Conservation (phyloP, 495 filamentous ascomycete genomes). For the Pyrenula massariospora region DNA sequence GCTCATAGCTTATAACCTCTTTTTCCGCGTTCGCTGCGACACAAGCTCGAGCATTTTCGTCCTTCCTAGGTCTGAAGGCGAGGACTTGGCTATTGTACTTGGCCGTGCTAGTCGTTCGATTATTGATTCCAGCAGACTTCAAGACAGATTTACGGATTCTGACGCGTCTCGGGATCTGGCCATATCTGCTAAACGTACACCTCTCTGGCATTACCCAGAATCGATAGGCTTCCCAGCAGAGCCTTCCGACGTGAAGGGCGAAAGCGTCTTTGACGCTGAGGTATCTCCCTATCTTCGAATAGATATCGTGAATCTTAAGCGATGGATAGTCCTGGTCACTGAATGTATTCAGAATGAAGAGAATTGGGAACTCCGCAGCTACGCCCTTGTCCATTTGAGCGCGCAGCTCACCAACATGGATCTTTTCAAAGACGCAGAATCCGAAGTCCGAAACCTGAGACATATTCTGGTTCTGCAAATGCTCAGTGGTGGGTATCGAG, state of each 20-base stretch:
- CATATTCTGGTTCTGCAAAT: slow-evolving; percentile 71
- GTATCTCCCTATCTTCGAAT: slow-evolving; percentile 8
- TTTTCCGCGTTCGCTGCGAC: slow-evolving; percentile 77
- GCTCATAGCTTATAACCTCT: slow-evolving; percentile 67
- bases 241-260: slow-evolving; percentile 33
- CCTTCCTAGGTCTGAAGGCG: slow-evolving; percentile 50
- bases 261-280: slow-evolving; percentile 23
- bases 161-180: slow-evolving; percentile 12
- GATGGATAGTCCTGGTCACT: slow-evolving; percentile 69
- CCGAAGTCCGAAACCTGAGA: slow-evolving; percentile 66
- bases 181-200: slow-evolving; percentile 29
- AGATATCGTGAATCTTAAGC: slow-evolving; percentile 46
- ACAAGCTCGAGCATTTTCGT: slow-evolving; percentile 61
- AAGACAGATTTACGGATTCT: slow-evolving; percentile 12
- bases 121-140: slow-evolving; percentile 12
- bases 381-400: slow-evolving; percentile 74
- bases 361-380: slow-evolving; percentile 94
- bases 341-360: slow-evolving; percentile 61
- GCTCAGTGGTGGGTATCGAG: slow-evolving; percentile 57
- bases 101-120: slow-evolving; percentile 48
- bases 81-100: slow-evolving; percentile 57
- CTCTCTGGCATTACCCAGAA: slow-evolving; percentile 43
- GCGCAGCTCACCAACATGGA: slow-evolving; percentile 81
- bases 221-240: slow-evolving; percentile 40
- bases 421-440: slow-evolving; percentile 60